Conservation (phyloP, 176 grass and related monocot genomes). For the Bromus sterilis region DNA sequence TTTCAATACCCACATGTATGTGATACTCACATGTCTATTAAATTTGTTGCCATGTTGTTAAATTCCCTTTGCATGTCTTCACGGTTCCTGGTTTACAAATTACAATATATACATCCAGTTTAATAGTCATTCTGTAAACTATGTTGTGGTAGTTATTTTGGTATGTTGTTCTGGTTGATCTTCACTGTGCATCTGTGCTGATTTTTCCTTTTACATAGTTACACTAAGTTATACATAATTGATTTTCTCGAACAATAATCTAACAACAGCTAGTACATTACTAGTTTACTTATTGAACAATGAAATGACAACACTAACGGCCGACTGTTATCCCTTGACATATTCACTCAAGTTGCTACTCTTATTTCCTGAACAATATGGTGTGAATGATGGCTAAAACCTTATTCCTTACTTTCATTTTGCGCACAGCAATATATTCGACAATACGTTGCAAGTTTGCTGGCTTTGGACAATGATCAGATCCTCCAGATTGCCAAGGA, state of each 20-base stretch:
- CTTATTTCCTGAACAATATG: background rate
- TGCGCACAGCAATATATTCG: slow-evolving; percentile 66
- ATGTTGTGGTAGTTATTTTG: background rate
- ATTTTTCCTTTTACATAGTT: slow-evolving; percentile 3
- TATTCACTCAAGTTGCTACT: slow-evolving; percentile 7
- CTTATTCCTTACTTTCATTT: slow-evolving; percentile 14
- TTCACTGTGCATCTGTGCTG: background rate
- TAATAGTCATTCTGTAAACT: background rate
- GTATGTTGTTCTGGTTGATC: background rate
- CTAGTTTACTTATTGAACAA: slow-evolving; percentile 8
- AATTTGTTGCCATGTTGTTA: slow-evolving; percentile 4
- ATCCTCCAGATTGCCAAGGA: slow-evolving; percentile 74
- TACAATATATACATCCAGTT: background rate
- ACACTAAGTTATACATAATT: background rate
- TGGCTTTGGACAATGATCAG: slow-evolving; percentile 50
- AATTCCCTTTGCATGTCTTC: background rate
- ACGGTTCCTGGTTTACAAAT: background rate
- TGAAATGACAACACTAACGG: background rate
- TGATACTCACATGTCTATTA: slow-evolving; percentile 49
- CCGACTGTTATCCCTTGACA: background rate
- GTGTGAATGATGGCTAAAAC: background rate
- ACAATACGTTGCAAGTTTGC: slow-evolving; percentile 61
- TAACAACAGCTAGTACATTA: background rate
- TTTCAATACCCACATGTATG: slow-evolving; percentile 75
- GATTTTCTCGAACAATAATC: slow-evolving; percentile 7